Conservation (phyloP, 768 basidiomycete genomes). For the Boletellus ananas region DNA sequence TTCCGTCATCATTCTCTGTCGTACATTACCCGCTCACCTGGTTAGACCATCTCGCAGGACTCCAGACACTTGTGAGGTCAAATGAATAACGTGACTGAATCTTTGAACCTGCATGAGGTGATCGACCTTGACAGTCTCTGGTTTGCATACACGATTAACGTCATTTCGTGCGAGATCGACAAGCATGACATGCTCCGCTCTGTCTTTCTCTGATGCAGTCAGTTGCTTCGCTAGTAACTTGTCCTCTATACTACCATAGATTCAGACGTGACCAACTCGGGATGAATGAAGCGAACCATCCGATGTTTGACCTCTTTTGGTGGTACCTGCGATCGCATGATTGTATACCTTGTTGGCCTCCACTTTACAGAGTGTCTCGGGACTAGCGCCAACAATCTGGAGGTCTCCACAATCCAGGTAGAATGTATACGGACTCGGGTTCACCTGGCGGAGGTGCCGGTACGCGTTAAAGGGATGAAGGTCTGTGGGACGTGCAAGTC, state of each 20-base stretch:
- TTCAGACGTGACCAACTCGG: constrained; percentile 4
- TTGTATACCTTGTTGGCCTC: constrained; percentile 90
- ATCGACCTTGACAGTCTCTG: constrained; percentile 94
- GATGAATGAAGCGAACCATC: constrained; percentile 58
- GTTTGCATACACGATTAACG: constrained; percentile 95
- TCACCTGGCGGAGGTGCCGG: constrained; percentile 87
- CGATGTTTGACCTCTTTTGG: constrained; percentile 75
- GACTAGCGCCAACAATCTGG: constrained; percentile 96
- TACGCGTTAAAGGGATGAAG: constrained; percentile 98
- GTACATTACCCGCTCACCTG: constrained; percentile 46
- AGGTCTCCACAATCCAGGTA: constrained; percentile 91
- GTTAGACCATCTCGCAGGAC: constrained; percentile 75
- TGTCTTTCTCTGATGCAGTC: constrained; percentile 85
- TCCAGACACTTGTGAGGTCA: constrained; percentile 95
- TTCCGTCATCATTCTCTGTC: constrained; percentile 1
- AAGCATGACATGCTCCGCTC: constrained; percentile 98
- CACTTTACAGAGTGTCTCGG: constrained; percentile 96
- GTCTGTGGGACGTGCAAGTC: constrained; percentile 77
- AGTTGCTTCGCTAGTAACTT: constrained; percentile 69
- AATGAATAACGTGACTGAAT: constrained; percentile 97
- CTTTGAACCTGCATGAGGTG: constrained; percentile 90
- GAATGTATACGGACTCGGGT: constrained; percentile 99
- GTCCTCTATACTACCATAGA: constrained; percentile 68
- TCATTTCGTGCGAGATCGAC: constrained; percentile 98
- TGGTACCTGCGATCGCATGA: constrained; percentile 97